Conservation (phyloP, 805 yeast genomes). For the Metschnikowia corniflorae region DNA sequence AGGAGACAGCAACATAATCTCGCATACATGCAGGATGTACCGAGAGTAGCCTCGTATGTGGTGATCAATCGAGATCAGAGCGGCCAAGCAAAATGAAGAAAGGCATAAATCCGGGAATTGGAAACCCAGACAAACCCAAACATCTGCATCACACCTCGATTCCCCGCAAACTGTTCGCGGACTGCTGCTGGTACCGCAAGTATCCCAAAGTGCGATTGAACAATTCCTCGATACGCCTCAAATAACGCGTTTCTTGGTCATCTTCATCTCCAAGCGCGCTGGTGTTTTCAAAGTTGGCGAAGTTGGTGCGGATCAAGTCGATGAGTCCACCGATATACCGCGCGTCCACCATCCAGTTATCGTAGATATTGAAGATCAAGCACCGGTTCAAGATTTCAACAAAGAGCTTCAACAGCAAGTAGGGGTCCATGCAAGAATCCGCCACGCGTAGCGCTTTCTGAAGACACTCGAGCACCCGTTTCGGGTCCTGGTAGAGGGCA, state of each 20-base stretch:
- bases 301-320: constrained; percentile 69
- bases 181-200: constrained; percentile 55
- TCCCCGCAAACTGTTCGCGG: constrained; percentile 4
- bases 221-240: constrained; percentile 30
- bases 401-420: constrained; percentile 73
- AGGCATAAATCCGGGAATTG: too few species aligned
- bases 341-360: constrained; percentile 64
- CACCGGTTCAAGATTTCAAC: constrained; percentile 87
- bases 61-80: too few species aligned
- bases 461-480: constrained; percentile 84
- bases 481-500: constrained; percentile 42
- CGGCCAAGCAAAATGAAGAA: too few species aligned
- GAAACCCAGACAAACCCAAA: too few species aligned
- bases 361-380: constrained; percentile 79
- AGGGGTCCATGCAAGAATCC: constrained; percentile 85
- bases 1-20: too few species aligned
- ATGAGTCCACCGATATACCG: constrained; percentile 82
- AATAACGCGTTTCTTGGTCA: constrained; percentile 27
- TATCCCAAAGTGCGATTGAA: constrained; percentile 72
- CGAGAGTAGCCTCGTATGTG: too few species aligned
- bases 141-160: constrained; percentile 1
- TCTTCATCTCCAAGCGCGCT: constrained; percentile 21
- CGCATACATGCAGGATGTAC: too few species aligned
- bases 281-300: constrained; percentile 42
- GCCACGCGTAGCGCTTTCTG: constrained; percentile 87